phyloP scores from a whole-genome alignment of 1,284 basidiomycete genomes.

The Rhizoctonia solani region DNA sequence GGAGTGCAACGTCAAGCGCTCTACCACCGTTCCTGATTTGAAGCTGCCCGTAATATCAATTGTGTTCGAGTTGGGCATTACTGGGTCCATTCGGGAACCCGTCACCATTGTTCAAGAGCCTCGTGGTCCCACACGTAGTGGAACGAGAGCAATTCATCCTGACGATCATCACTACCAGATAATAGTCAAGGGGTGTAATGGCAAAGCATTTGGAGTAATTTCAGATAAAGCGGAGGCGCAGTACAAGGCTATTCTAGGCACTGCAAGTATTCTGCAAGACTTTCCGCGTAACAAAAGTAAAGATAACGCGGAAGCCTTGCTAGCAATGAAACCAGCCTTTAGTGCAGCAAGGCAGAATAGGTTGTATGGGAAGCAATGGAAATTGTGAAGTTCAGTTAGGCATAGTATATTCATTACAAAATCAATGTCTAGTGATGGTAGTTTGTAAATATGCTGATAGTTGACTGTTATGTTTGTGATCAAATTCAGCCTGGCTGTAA shows the following conservation, averaged over 20 bases:
- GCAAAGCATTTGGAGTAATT: neutral
- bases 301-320: neutral
- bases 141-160: neutral
- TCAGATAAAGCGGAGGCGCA: neutral
- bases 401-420: too few species aligned
- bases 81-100: neutral
- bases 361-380: too few species aligned
- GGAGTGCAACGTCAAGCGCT: neutral
- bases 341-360: neutral
- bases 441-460: too few species aligned
- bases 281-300: neutral
- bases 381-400: too few species aligned
- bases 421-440: too few species aligned
- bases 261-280: neutral
- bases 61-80: neutral
- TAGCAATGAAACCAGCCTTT: neutral
- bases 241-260: neutral
- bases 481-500: too few species aligned
- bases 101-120: neutral
- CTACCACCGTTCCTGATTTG: neutral
- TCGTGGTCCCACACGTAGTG: neutral
- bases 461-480: too few species aligned
- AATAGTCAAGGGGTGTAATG: neutral
- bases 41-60: neutral
- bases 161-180: constrained; percentile 11